Evolutionary conservation across 257 asterid species (phyloP), one percentile per base, ranked within the genome.

Genomic region (Primulina eburnea): DNA sequence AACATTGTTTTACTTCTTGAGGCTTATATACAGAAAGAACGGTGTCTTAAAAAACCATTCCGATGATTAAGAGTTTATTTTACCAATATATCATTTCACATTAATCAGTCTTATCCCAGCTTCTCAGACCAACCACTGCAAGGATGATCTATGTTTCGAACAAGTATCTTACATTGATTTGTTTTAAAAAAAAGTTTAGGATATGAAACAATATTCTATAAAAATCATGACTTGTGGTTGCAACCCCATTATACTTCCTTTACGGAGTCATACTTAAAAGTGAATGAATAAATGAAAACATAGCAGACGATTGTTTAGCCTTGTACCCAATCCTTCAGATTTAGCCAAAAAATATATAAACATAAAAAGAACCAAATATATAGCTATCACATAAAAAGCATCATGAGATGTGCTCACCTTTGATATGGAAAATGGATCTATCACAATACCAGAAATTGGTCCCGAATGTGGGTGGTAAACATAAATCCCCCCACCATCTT

Each of bases 391-490:
- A 21, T 24, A 52, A 71, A 57, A 71, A 34, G 24, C 37, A 56
- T 1, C 60, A 24, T 6, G 35, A 40, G 21, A 35, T 30, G 26
- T 28, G 4, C 64, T 26, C 72, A 93, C 97, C 97, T 89, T 89
- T 29, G 92, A 78, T 61, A 81, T 69, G 56, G 89, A 83, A 76
- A 83, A 84, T 3, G 90, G 88, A 60, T 93, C 80, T 17, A 87
- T 73, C 50, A 69, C 77, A 68, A 93, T 81, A 64, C 96, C 96
- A 56, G 96, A 91, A 75, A 90, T 64, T 34, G 96, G 99, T 18
- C 80, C 92, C 7, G 94, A 65, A 85, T 93, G 95, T 35, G 97
- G 88, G 53, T 74, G 90, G 75, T 86, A 93, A 69, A 87, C 12
- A 76, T 83, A 79, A 62, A 93, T 87, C 63, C 95, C 97, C 74